Conservation (phyloP, 768 basidiomycete species). For the Cubamyces lactineus region DNA sequence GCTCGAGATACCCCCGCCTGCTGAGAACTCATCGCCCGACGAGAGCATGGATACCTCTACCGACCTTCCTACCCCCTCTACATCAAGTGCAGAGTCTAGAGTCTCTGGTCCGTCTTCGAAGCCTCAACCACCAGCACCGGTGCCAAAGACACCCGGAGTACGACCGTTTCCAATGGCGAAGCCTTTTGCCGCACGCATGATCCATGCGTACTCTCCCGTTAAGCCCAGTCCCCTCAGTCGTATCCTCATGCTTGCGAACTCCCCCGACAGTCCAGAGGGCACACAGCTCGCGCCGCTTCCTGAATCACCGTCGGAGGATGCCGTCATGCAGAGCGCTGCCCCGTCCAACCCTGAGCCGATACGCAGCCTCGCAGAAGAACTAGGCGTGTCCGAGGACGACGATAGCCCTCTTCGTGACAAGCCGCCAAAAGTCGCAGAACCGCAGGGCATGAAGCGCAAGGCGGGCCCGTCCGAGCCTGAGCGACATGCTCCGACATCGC, state of each 20-base stretch:
- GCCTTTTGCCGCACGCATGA: slow-evolving; percentile 68
- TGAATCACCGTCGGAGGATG: slow-evolving; percentile 25
- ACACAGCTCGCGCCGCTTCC: slow-evolving; percentile 27
- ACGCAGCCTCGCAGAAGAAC: slow-evolving; percentile 43
- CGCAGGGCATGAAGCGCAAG: slow-evolving; percentile 19
- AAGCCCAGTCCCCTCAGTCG: slow-evolving; percentile 82
- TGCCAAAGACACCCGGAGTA: slow-evolving; percentile 37
- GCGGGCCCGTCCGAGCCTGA: slow-evolving; percentile 2
- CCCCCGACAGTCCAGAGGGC: slow-evolving; percentile 36
- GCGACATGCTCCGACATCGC: neutral
- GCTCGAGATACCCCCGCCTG: slow-evolving; percentile 24
- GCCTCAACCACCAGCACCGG: neutral
- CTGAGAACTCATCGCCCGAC: slow-evolving; percentile 1
- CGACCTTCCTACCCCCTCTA: neutral
- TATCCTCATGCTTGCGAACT: slow-evolving; percentile 72
- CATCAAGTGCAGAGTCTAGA: neutral
- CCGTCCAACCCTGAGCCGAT: slow-evolving; percentile 16
- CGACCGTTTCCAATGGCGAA: slow-evolving; percentile 71
- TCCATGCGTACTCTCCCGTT: slow-evolving; percentile 80
- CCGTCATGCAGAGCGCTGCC: slow-evolving; percentile 11
- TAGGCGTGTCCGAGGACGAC: slow-evolving; percentile 40
- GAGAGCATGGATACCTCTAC: slow-evolving; percentile 12
- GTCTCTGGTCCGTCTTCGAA: neutral
- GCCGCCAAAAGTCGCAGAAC: slow-evolving; percentile 42
- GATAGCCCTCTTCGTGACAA: slow-evolving; percentile 59